Conservation (phyloP, 1,139 yeast genomes). For the Hyphopichia fennica region DNA sequence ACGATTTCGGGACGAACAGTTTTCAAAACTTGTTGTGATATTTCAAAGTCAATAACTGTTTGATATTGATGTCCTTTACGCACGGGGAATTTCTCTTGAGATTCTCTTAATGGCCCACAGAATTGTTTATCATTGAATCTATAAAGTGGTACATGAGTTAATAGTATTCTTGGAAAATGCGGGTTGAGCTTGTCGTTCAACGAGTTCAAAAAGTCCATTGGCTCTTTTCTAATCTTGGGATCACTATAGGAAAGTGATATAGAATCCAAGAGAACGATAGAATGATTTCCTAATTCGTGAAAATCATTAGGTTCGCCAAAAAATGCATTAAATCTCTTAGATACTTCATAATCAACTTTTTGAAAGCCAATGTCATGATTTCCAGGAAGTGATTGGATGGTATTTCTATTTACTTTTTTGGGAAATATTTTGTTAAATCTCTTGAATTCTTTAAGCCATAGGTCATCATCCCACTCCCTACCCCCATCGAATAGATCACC, state of each 20-base stretch:
- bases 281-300: slow-evolving; percentile 67
- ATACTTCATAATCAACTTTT: slow-evolving; percentile 51
- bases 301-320: slow-evolving; percentile 71
- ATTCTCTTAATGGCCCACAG: slow-evolving; percentile 75
- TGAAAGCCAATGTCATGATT: slow-evolving; percentile 97
- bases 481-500: slow-evolving; percentile 98
- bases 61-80: slow-evolving; percentile 76
- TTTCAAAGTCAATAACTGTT: slow-evolving; percentile 52
- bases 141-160: slow-evolving; percentile 80
- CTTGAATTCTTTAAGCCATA: slow-evolving; percentile 71
- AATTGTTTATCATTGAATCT: slow-evolving; percentile 51
- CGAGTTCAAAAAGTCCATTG: slow-evolving; percentile 26
- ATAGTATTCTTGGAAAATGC: slow-evolving; percentile 61
- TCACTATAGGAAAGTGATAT: slow-evolving; percentile 64
- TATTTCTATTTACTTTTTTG: slow-evolving; percentile 44
- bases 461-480: slow-evolving; percentile 65
- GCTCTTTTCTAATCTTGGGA: slow-evolving; percentile 19
- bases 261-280: slow-evolving; percentile 75
- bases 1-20: slow-evolving; percentile 41
- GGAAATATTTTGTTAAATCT: slow-evolving; percentile 70
- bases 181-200: slow-evolving; percentile 20
- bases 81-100: slow-evolving; percentile 60
- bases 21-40: slow-evolving; percentile 27
- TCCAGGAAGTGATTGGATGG: slow-evolving; percentile 74
- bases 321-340: slow-evolving; percentile 61